Evolutionary conservation across 2,329 filamentous ascomycete species (phyloP), one percentile per base, ranked within the genome.

Genomic region (Madurella mycetomatis): DNA sequence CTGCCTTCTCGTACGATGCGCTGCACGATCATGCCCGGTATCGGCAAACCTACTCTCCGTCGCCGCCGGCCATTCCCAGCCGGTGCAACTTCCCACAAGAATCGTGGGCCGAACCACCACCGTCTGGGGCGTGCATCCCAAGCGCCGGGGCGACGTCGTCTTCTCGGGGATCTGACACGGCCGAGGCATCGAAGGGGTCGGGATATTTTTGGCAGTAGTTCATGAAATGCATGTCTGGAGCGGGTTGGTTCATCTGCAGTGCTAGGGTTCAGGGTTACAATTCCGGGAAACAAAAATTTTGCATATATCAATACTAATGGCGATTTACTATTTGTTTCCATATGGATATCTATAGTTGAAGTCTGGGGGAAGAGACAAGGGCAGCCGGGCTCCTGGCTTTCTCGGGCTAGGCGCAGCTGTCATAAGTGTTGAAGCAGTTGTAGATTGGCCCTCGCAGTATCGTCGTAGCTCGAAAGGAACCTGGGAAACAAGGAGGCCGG

Each of bases 171-270:
- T 30, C 49, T 17, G 54, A 53, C 11, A 43, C 34, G 2, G 43
- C 54, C 7, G 62, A 58, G 16, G 25, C 55, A 13, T 53, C 53
- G 8, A 45, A 34, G 9, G 47, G 47, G 11, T 40, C 51, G 16
- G 48, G 60, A 40, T 63, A 62, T 45, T 58, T 55, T 4, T 62
- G 62, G 61, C 55, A 59, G 54, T 62, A 57, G 49, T 41, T 37
- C 34, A 37, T 15, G 25, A 25, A 25, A 25, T 25, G 13, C 34
- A 37, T 37, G 34, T 15, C 9, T 37, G 9, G 34, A 15, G 34
- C 34, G 34, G 34, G 34, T 37, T 11, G 34, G 11, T 11, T 37
- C 12, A 15, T 37, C 11, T 37, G 34, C 34, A 37, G 34, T 12
- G 11, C 7, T 25, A 11, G 34, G 34, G 4, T 37, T 5, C 25